Percentiles rank a stretch among this genome's conserved stretches.
Evolutionary conservation across 2,329 filamentous ascomycete genomes (phyloP).

Genomic region (Xenoacremonium recifei): DNA sequence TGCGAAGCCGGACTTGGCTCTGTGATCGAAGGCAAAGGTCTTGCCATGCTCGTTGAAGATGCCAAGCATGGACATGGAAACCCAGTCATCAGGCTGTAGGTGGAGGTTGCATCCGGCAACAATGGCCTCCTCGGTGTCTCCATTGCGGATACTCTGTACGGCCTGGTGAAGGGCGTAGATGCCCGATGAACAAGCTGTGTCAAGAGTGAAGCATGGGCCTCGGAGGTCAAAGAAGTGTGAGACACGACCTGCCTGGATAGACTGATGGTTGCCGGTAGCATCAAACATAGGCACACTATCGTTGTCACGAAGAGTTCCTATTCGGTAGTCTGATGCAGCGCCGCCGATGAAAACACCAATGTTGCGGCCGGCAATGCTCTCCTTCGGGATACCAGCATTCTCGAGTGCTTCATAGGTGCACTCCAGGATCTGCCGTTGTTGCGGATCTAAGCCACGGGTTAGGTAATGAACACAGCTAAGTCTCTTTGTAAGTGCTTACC

Average conservation of each 20-base stretch:
- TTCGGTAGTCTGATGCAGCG: constrained; percentile 47
- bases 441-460: constrained; percentile 23
- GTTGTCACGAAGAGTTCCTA: constrained; percentile 26
- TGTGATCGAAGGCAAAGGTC: constrained; percentile 30
- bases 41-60: constrained; percentile 19
- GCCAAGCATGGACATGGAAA: constrained; percentile 36
- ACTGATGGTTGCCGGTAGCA: constrained; percentile 40
- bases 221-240: constrained; percentile 33
- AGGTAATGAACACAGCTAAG: constrained; percentile 50
- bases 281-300: background rate
- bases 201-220: constrained; percentile 34
- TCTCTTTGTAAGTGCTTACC: constrained; percentile 40
- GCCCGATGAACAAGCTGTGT: constrained; percentile 35
- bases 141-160: constrained; percentile 26
- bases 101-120: constrained; percentile 32
- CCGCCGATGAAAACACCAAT: constrained; percentile 51
- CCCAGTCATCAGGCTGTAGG: constrained; percentile 17
- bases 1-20: constrained; percentile 29
- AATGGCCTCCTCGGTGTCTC: constrained; percentile 36
- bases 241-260: constrained; percentile 48
- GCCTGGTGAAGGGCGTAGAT: constrained; percentile 33
- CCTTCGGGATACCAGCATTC: constrained; percentile 26
- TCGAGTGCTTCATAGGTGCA: constrained; percentile 16
- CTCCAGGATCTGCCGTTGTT: constrained; percentile 19
- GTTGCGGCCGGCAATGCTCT: constrained; percentile 39